Evolutionary conservation across 1,284 basidiomycete genomes (phyloP).

Genomic region (Papiliotrema nemorosa): DNA sequence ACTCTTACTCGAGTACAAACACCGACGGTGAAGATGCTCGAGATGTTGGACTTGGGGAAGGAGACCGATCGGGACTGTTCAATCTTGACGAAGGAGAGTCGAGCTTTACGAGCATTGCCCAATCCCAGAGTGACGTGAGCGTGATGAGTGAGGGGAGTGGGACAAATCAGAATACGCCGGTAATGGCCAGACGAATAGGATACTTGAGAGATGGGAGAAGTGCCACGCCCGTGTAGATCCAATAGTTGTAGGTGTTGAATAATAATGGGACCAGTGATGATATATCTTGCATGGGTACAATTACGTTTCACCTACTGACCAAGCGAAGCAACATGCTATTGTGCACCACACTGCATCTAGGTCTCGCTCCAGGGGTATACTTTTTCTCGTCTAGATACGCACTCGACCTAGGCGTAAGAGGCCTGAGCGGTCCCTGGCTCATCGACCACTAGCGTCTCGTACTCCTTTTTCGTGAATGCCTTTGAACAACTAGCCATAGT

Average conservation of each 20-base stretch:
- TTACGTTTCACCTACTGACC: too few relatives aligned
- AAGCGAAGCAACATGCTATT: too few relatives aligned
- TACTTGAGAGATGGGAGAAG: background rate
- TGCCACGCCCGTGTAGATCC: background rate
- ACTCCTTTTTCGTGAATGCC: constrained; percentile 47
- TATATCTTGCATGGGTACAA: too few relatives aligned
- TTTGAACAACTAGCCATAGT: constrained; percentile 52
- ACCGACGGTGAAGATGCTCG: background rate
- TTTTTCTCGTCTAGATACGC: background rate
- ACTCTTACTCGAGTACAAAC: constrained; percentile 2
- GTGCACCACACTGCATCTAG: too few relatives aligned
- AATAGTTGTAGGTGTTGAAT: too few relatives aligned
- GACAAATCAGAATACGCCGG: constrained; percentile 1
- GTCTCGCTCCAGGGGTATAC: background rate
- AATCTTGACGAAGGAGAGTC: background rate
- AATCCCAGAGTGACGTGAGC: background rate
- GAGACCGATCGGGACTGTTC: background rate
- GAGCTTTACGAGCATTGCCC: background rate
- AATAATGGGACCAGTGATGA: too few relatives aligned
- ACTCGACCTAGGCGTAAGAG: constrained; percentile 15
- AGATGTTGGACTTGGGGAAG: background rate
- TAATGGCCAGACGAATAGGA: background rate
- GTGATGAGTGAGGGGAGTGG: background rate
- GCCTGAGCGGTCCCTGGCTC: constrained; percentile 23
- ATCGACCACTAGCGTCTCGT: constrained; percentile 7